A percentile compares a stretch with the other conserved stretches of the same genome.
Conservation (phyloP, 345 rosid genomes). For the Aethionema arabicum region DNA sequence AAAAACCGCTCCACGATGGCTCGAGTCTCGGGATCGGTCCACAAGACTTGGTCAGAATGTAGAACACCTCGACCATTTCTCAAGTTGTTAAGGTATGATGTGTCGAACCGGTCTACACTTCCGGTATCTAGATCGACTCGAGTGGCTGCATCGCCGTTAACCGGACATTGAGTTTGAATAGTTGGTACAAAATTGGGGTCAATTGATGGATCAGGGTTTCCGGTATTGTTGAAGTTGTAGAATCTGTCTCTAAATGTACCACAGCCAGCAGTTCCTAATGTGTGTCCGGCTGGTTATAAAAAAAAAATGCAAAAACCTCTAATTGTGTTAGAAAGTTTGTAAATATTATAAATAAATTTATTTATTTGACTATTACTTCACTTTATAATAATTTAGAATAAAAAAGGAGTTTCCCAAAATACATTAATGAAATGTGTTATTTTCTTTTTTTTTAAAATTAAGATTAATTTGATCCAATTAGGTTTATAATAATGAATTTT, state of each 20-base stretch:
- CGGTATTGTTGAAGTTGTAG: slow-evolving; percentile 44
- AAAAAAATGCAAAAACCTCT: neutral
- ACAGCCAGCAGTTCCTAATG: slow-evolving; percentile 63
- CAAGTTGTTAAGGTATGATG: slow-evolving; percentile 49
- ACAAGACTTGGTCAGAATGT: slow-evolving; percentile 54
- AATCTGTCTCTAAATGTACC: slow-evolving; percentile 46
- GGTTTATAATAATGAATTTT: too few species aligned
- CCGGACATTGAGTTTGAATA: slow-evolving; percentile 52
- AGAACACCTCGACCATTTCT: slow-evolving; percentile 48
- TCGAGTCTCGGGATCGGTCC: slow-evolving; percentile 45
- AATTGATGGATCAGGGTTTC: slow-evolving; percentile 50
- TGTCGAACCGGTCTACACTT: slow-evolving; percentile 48
- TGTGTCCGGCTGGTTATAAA: slow-evolving; percentile 53
- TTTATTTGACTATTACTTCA: too few species aligned
- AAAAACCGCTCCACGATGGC: slow-evolving; percentile 40
- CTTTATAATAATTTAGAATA: neutral
- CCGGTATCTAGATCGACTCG: slow-evolving; percentile 50
- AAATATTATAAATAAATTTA: too few species aligned
- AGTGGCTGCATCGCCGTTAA: slow-evolving; percentile 35
- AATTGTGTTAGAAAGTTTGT: neutral
- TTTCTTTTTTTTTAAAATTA: too few species aligned
- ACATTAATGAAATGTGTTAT: too few species aligned
- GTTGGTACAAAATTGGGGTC: slow-evolving; percentile 42
- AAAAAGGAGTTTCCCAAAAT: too few species aligned
- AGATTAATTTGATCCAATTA: too few species aligned